Base-by-base conservation (phyloP, 2,329 filamentous ascomycete species). In the Neoarthrinium moseri region DNA sequence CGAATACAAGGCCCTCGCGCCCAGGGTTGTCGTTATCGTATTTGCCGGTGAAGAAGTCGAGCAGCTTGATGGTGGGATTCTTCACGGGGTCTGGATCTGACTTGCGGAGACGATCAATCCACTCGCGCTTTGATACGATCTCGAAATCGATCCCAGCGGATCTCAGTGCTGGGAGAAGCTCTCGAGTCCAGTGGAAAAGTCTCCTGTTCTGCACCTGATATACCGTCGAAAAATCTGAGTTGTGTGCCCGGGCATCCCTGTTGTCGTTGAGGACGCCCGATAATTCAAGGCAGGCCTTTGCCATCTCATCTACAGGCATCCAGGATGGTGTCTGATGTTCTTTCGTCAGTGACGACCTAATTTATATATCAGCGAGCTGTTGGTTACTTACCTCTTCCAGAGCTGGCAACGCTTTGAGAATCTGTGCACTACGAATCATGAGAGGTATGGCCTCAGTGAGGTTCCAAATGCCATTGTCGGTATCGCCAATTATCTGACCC, bases 201-300 rank as follows among this genome's bases (percentile, higher is more conserved):
- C 52, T 59, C 0, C 71, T 69, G 47, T 81, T 81, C n/a, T 75
- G 65, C 7, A 84, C 62, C 47, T 82, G 76, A 47, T 73, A 78
- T 13, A 81, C 67, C 0, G 66, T 54, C 3, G 59, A 53, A 2
- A 40, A 15, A 11, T 48, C 47, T 20, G 51, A 17, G 56, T 53
- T 45, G 6, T 42, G 40, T 12, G 43, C 45, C n/a, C n/a, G n/a
- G n/a, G n/a, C n/a, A n/a, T n/a, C n/a, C n/a, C n/a, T n/a, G n/a
- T n/a, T n/a, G n/a, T n/a, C n/a, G n/a, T n/a, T n/a, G n/a, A n/a
- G n/a, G 4, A 63, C 36, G 8, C 55, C 53, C 1, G 56, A 54
- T 11, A 70, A 57, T 34, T 70, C 62, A 10, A 69, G 51, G 11
- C 66, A 59, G 2, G 62, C 59, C 12, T 53, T 49, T 18, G 68